These are phyloP conservation scores for Phytophthora sansomeana DNA, from an alignment of 352 stramenopile species.

Conservation along the genomic window DNA sequence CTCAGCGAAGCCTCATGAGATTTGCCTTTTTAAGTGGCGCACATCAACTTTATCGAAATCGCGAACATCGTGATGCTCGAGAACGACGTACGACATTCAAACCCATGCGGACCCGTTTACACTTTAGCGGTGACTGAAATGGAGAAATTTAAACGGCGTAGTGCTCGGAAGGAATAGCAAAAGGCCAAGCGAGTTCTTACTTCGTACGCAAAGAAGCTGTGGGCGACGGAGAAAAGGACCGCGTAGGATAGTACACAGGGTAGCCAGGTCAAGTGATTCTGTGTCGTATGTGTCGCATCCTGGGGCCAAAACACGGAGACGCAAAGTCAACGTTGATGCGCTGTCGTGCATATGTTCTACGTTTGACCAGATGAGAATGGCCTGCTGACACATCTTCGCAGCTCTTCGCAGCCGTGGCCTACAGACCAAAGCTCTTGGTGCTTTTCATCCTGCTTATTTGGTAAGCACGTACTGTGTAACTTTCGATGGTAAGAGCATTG, in stretches of 20 bases:
- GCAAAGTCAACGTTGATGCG: background rate
- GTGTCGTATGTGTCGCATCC: conserved; percentile 3
- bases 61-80: background rate
- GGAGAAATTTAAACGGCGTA: background rate
- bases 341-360: conserved; percentile 1
- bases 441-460: background rate
- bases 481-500: too few relatives aligned
- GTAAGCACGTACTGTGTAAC: conserved; percentile 2
- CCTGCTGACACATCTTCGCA: background rate
- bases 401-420: background rate
- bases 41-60: conserved; percentile 1
- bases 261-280: background rate
- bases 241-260: conserved; percentile 3
- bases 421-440: background rate
- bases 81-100: background rate
- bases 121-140: background rate
- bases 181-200: background rate
- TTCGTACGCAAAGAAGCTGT: background rate
- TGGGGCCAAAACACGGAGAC: background rate
- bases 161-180: background rate
- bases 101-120: background rate
- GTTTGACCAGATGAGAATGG: conserved; percentile 7
- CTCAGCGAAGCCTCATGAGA: too few relatives aligned
- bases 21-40: conserved; percentile 9
- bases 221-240: background rate